Conservation (phyloP, 164 flowering plant species). For the Chloranthus sessilifolius region DNA sequence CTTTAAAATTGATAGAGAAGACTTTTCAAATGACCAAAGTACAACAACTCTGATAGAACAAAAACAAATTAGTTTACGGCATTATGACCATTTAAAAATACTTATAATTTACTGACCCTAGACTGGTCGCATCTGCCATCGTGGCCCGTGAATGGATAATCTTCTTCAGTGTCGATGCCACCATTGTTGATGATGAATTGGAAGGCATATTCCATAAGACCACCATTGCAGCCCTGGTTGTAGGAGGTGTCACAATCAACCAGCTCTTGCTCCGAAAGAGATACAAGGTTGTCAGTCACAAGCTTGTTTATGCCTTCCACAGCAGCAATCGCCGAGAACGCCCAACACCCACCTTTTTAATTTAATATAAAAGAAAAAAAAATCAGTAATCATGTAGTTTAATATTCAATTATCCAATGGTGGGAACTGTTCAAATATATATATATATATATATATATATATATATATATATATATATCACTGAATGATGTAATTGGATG, state of each 20-base stretch:
- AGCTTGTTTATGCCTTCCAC: conserved; percentile 89
- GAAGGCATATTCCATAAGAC: conserved; percentile 94
- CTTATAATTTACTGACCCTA: conserved; percentile 35
- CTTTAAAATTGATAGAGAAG: too few species aligned
- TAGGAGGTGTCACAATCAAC: conserved; percentile 75
- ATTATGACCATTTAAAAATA: too few species aligned
- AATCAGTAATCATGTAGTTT: too few species aligned
- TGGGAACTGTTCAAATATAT: not conserved
- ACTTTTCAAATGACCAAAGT: too few species aligned
- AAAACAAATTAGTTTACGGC: too few species aligned
- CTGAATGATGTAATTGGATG: too few species aligned
- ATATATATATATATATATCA: too few species aligned
- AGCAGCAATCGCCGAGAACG: conserved; percentile 85
- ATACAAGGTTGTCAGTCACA: conserved; percentile 57
- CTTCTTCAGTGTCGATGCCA: conserved; percentile 70
- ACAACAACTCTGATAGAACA: too few species aligned
- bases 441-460: too few species aligned
- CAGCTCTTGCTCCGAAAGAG: conserved; percentile 88
- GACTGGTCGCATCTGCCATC: conserved; percentile 49
- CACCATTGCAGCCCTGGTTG: conserved; percentile 83
- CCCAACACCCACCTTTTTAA: conserved; percentile 93
- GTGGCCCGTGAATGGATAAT: conserved; percentile 67
- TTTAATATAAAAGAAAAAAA: too few species aligned
- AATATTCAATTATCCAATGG: too few species aligned
- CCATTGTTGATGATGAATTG: conserved; percentile 80